Evolutionary conservation across 139 green algal genomes (phyloP).

Genomic region (Choricystis sp.): DNA sequence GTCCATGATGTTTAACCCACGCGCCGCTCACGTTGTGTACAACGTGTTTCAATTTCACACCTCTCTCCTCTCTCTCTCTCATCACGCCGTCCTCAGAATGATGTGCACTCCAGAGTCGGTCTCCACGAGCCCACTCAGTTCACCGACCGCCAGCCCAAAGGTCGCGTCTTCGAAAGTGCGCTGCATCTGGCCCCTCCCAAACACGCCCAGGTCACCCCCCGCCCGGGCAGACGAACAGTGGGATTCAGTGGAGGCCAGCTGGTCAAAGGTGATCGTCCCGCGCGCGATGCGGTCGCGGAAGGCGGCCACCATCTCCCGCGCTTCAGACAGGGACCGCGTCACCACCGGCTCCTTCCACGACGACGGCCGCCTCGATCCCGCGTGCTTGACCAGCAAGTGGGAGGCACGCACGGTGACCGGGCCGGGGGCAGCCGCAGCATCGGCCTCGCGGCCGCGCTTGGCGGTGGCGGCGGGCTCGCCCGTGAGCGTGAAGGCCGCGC

Average conservation of each 20-base stretch:
- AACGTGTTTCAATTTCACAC: background rate
- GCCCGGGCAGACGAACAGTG: conserved; percentile 55
- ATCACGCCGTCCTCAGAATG: conserved; percentile 56
- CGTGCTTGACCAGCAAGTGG: conserved; percentile 80
- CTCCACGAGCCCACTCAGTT: conserved; percentile 56
- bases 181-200: conserved; percentile 74
- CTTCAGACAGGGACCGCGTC: conserved; percentile 25
- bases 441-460: conserved; percentile 7
- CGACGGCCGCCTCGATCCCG: conserved; percentile 34
- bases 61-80: background rate
- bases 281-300: conserved; percentile 35
- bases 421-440: background rate
- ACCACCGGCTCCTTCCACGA: conserved; percentile 66
- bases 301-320: background rate
- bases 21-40: too few species aligned
- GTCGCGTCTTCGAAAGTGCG: conserved; percentile 55
- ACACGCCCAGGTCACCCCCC: conserved; percentile 69
- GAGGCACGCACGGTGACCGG: conserved; percentile 32
- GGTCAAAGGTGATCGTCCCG: conserved; percentile 39
- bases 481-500: background rate
- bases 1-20: too few species aligned
- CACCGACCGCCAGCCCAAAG: conserved; percentile 30
- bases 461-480: background rate
- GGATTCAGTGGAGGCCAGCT: conserved; percentile 47
- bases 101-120: conserved; percentile 67